A percentile compares a stretch with the other conserved stretches of the same genome.
Evolutionary conservation across 306 rosid species (phyloP).

Genomic region (Sechiopsis laciniata): DNA sequence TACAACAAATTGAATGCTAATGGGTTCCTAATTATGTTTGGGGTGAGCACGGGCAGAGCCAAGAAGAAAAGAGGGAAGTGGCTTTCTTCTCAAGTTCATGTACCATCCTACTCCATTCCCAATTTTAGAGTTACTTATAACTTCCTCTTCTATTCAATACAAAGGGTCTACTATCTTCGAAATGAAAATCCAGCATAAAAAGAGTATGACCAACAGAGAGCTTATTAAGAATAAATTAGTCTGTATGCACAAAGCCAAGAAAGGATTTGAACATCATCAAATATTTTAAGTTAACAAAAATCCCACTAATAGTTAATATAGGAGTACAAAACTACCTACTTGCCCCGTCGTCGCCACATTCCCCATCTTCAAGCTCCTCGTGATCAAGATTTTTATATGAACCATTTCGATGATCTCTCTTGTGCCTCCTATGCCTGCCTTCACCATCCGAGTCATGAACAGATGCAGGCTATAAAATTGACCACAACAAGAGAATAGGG

Average conservation of each 20-base stretch:
- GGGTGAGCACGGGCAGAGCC: background rate
- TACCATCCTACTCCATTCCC: conserved; percentile 16
- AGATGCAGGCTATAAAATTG: conserved; percentile 54
- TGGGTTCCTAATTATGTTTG: background rate
- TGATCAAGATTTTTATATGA: conserved; percentile 54
- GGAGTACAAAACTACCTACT: conserved; percentile 46
- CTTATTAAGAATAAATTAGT: conserved; percentile 13
- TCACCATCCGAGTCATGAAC: conserved; percentile 70
- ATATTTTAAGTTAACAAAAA: conserved; percentile 16
- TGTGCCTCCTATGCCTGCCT: conserved; percentile 66
- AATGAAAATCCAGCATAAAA: background rate
- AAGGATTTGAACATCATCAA: conserved; percentile 12
- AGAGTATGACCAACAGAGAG: conserved; percentile 7
- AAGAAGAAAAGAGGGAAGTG: background rate
- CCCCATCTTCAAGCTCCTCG: conserved; percentile 73
- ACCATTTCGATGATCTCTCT: conserved; percentile 60
- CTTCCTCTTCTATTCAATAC: background rate
- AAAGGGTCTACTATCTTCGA: background rate
- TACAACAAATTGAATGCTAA: too few relatives aligned
- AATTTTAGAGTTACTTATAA: background rate
- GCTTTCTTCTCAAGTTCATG: background rate
- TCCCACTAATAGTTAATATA: conserved; percentile 16
- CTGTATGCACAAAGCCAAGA: conserved; percentile 12
- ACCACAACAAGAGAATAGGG: background rate
- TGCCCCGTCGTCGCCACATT: conserved; percentile 57